Evolutionary conservation across 106 monocot species (phyloP).

Genomic region (Triglochin maritima): DNA sequence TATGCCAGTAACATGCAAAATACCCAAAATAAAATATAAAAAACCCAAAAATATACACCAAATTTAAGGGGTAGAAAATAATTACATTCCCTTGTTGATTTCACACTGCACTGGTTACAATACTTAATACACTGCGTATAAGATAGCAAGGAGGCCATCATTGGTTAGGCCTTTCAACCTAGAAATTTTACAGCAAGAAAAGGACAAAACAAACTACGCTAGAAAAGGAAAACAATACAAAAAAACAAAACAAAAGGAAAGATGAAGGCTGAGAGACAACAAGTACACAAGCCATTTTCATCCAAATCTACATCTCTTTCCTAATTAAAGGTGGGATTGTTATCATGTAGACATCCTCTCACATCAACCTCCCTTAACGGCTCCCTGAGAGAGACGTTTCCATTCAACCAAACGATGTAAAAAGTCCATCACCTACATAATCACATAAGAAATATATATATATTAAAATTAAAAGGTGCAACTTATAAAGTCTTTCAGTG

Average conservation of each 20-base stretch:
- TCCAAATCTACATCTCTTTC: not conserved
- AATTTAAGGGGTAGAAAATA: not conserved
- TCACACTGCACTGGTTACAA: not conserved
- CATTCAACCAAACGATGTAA: constrained; percentile 36
- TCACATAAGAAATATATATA: not conserved
- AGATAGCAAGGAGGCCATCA: not conserved
- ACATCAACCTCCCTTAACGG: not conserved
- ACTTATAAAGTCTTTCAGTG: too few species aligned
- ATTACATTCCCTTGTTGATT: constrained; percentile 6
- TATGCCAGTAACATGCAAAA: too few species aligned
- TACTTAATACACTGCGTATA: not conserved
- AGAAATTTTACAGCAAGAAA: not conserved
- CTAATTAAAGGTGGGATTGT: not conserved
- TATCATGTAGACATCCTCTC: not conserved
- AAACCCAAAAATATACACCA: not conserved
- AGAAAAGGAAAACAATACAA: too few species aligned
- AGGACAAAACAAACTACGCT: too few species aligned
- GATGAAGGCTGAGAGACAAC: not conserved
- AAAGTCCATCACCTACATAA: constrained; percentile 30
- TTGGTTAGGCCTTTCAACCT: not conserved
- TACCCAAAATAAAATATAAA: too few species aligned
- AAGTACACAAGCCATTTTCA: not conserved
- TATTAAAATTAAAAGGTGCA: too few species aligned
- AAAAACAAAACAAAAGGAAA: not conserved
- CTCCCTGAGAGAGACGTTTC: constrained; percentile 17